Evolutionary conservation across 2,329 filamentous ascomycete genomes (phyloP), one percentile per base, ranked within the genome.

Genomic region (Colletotrichum cuscutae): DNA sequence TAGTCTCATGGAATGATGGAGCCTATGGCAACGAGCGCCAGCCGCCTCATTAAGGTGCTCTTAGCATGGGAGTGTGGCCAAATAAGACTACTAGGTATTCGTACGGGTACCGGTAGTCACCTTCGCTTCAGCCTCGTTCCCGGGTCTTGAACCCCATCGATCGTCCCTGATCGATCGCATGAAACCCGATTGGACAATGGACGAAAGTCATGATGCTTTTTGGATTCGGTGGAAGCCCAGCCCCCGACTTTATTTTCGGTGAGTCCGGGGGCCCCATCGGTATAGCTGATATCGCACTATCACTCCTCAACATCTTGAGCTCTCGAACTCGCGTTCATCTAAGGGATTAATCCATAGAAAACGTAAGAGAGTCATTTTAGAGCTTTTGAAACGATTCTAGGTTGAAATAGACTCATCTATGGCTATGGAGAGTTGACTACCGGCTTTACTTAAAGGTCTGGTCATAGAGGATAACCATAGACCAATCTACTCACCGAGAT

Each of bases 161-260:
- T 72, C 32, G 60, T 52, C 54, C 66, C 66, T 70, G 60, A 61
- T 70, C 28, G n/a, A 61, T 37, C 12, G 66, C 19, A 3, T 49
- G 9, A 22, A 22, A n/a, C 35, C 60, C 66, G 54, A 72, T 64
- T 72, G 69, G 59, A 53, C 65, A 54, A 42, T 59, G 59, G 53
- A 7, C 22, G 12, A 26, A 6, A 52, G 37, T 59, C 42, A 54
- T 68, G 42, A 72, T 49, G 54, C 24, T n/a, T 24, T 46, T 28
- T 54, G 13, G 12, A 22, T 37, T 61, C 24, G 35, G 30, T n/a
- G 2, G 19, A 42, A 26, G 53, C 26, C 59, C 32, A 49, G 35
- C 60, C 66, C 46, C 66, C 37, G 24, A 3, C 7, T 37, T 42
- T 42, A 26, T 52, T 42, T 26, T 61, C 59, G 65, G 66, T 65